Percentiles rank a stretch among this genome's conserved stretches.
phyloP scores from a whole-genome alignment of 164 flowering plant genomes.

The Nymphaea colorata region DNA sequence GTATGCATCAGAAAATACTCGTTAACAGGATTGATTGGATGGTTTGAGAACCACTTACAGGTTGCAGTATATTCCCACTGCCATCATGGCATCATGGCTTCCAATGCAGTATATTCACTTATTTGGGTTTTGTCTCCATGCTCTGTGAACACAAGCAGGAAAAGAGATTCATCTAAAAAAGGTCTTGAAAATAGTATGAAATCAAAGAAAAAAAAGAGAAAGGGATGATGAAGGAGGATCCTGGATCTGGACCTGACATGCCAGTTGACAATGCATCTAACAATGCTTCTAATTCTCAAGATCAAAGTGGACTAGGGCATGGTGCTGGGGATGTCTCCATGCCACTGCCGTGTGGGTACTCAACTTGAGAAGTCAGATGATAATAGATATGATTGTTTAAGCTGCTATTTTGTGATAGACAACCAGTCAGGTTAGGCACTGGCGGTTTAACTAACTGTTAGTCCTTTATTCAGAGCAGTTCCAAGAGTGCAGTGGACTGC shows the following conservation, averaged over 20 bases:
- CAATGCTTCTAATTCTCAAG: too few relatives aligned
- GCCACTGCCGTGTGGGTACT: not conserved
- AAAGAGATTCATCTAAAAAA: conserved; percentile 11
- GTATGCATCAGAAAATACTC: not conserved
- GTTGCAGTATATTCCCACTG: conserved; percentile 86
- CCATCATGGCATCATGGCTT: conserved; percentile 53
- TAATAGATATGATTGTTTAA: too few relatives aligned
- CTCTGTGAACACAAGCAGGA: not conserved
- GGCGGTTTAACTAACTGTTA: too few relatives aligned
- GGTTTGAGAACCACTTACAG: conserved; percentile 17
- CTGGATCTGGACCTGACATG: conserved; percentile 6
- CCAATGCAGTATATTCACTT: not conserved
- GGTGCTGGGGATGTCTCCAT: not conserved
- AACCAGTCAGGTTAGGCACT: too few relatives aligned
- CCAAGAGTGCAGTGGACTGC: not conserved
- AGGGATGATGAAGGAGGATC: conserved; percentile 3
- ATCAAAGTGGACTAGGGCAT: not conserved
- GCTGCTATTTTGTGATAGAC: too few relatives aligned
- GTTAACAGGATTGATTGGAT: not conserved
- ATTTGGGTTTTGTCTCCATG: not conserved
- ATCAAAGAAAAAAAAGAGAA: conserved; percentile 33
- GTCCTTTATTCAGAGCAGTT: not conserved
- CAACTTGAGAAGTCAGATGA: too few relatives aligned
- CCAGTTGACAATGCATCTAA: not conserved
- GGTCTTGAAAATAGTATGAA: conserved; percentile 17